Evolutionary conservation across 2,329 filamentous ascomycete species (phyloP), one percentile per base, ranked within the genome.

Genomic region (Leptographium radiaticola): DNA sequence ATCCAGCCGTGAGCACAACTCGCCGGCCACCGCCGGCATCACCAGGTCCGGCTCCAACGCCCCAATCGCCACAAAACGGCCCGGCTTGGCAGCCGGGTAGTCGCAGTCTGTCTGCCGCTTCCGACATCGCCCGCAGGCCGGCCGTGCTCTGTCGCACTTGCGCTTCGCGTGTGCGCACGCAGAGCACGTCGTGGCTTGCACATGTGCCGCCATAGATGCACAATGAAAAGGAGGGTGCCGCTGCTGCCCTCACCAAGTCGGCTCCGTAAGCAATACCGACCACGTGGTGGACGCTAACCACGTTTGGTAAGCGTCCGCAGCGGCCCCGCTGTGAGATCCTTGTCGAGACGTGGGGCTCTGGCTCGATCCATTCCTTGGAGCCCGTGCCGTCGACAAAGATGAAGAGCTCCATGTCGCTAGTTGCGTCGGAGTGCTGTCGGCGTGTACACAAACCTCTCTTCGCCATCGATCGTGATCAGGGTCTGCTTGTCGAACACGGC

Each of bases 161-260:
- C 61, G 58, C 54, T 64, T 64, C 2, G 62, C 55, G 25, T 48
- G 58, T 13, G 59, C 58, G 39, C 61, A 64, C 1, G 56, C 54
- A 8, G 16, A 15, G 39, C 62, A 64, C 5, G 61, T 60, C n/a
- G 59, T 62, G 3, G 12, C 13, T 11, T 57, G 33, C 33, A 4
- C 16, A 5, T 33, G 13, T n/a, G 40, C 18, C 16, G n/a, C 15
- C 20, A 12, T 31, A 16, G 39, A 40, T 16, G 16, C 12, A n/a
- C 36, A 10, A 38, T 10, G 36, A 40, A 6, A 36, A 9, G 6
- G 34, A 13, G 9, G 34, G 4, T 36, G 12, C 34, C 9, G 9
- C 12, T 36, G 12, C 34, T 36, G 34, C 3, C 34, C 4, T 36
- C 12, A 2, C 34, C 2, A 13, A 36, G 25, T 25, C 25, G 25